Evolutionary conservation across 2,329 filamentous ascomycete species (phyloP).

Genomic region (Catunica adiposa): DNA sequence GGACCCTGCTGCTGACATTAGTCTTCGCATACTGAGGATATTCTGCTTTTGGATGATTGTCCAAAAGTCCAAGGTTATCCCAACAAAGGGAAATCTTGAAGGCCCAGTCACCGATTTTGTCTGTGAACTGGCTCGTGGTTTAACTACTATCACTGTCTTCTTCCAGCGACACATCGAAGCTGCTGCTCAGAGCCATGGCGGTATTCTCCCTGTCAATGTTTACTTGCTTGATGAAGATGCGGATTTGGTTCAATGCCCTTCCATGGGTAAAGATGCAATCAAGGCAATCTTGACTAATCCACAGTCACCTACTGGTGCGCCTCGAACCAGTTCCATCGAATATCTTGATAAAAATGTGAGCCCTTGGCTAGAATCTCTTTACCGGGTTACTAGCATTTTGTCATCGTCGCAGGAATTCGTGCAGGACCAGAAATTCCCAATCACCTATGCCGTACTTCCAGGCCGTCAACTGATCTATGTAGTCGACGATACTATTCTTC

Average conservation of each 20-base stretch:
- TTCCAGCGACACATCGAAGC: slow-evolving; percentile 11
- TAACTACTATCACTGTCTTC: slow-evolving; percentile 12
- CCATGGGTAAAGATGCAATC: slow-evolving; percentile 10
- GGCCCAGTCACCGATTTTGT: slow-evolving; percentile 6
- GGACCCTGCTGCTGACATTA: slow-evolving; percentile 8
- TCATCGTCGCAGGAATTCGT: slow-evolving; percentile 10
- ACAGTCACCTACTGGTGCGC: neutral
- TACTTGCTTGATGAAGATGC: slow-evolving; percentile 15
- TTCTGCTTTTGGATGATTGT: slow-evolving; percentile 15
- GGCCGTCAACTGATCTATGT: slow-evolving; percentile 10
- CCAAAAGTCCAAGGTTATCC: slow-evolving; percentile 7
- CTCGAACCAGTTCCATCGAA: slow-evolving; percentile 1
- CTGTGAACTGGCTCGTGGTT: slow-evolving; percentile 13
- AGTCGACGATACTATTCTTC: slow-evolving; percentile 11
- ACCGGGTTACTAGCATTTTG: slow-evolving; percentile 10
- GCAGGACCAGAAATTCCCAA: slow-evolving; percentile 7
- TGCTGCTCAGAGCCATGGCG: slow-evolving; percentile 1
- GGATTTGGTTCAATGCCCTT: slow-evolving; percentile 9
- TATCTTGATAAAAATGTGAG: slow-evolving; percentile 3
- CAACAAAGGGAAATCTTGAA: slow-evolving; percentile 2
- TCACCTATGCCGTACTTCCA: slow-evolving; percentile 11
- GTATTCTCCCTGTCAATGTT: slow-evolving; percentile 9
- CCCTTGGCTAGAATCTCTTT: slow-evolving; percentile 10
- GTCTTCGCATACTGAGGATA: slow-evolving; percentile 14
- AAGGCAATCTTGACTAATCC: slow-evolving; percentile 2